Evolutionary conservation across 768 basidiomycete genomes (phyloP).

Genomic region (Lactifluus pinguis): DNA sequence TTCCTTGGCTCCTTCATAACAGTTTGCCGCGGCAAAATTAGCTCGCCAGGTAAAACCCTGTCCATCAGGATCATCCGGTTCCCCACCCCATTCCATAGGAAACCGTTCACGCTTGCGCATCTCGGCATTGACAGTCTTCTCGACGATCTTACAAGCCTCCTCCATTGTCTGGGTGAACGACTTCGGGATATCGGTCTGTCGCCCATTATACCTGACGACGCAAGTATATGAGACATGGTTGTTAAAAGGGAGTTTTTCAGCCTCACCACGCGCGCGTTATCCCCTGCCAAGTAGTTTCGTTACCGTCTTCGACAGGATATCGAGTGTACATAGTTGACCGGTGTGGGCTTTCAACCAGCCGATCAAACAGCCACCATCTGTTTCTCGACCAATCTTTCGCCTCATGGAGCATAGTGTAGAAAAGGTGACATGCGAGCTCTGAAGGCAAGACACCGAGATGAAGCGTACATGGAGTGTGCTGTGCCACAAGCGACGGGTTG

Average conservation of each 20-base stretch:
- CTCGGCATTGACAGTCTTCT: conserved; percentile 62
- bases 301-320: conserved; percentile 24
- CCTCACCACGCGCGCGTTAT: conserved; percentile 67
- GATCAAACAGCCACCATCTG: conserved; percentile 81
- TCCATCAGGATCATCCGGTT: conserved; percentile 16
- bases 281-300: conserved; percentile 52
- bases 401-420: conserved; percentile 59
- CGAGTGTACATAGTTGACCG: conserved; percentile 70
- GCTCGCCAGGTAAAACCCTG: conserved; percentile 49
- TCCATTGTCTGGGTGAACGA: conserved; percentile 65
- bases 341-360: conserved; percentile 77
- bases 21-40: conserved; percentile 80
- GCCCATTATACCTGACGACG: conserved; percentile 66
- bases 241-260: background rate
- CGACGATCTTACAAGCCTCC: conserved; percentile 63
- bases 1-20: conserved; percentile 75
- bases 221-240: background rate
- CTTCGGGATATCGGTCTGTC: conserved; percentile 44
- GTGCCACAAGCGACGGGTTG: conserved; percentile 52
- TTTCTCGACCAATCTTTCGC: conserved; percentile 60
- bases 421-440: conserved; percentile 66
- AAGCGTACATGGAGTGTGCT: conserved; percentile 68
- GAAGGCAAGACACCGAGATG: conserved; percentile 62
- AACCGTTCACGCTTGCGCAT: conserved; percentile 52
- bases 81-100: conserved; percentile 56